Evolutionary conservation across 2,329 filamentous ascomycete genomes (phyloP).

Genomic region (Phaeosphaeriaceae sp.): DNA sequence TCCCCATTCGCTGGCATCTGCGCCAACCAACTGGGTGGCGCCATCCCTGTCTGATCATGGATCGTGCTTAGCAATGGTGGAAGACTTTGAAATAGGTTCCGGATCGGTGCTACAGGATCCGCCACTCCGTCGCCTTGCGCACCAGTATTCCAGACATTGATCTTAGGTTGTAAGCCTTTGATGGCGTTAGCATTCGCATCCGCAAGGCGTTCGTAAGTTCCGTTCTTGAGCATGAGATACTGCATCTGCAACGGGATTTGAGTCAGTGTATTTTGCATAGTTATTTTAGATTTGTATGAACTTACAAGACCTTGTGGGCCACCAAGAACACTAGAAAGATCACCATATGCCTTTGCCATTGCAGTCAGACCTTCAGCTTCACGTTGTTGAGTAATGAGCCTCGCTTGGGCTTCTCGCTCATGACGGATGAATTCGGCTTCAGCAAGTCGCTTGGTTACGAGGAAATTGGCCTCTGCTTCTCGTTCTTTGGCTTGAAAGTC

Average conservation of each 20-base stretch:
- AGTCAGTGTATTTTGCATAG: too few relatives aligned
- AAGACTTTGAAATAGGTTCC: slow-evolving; percentile 83
- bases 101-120: slow-evolving; percentile 68
- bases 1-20: slow-evolving; percentile 54
- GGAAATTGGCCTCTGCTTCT: slow-evolving; percentile 57
- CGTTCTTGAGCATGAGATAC: slow-evolving; percentile 87
- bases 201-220: slow-evolving; percentile 77
- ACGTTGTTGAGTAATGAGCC: slow-evolving; percentile 66
- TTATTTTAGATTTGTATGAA: too few relatives aligned
- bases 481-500: slow-evolving; percentile 49
- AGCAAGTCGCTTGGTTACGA: slow-evolving; percentile 53
- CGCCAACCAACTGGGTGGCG: slow-evolving; percentile 74
- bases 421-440: slow-evolving; percentile 50
- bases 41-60: slow-evolving; percentile 86
- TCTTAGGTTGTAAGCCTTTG: slow-evolving; percentile 82
- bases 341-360: slow-evolving; percentile 81
- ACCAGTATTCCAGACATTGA: slow-evolving; percentile 88
- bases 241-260: slow-evolving; percentile 57
- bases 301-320: slow-evolving; percentile 71
- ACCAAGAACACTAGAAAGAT: slow-evolving; percentile 74
- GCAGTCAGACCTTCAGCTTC: slow-evolving; percentile 78
- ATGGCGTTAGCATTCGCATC: slow-evolving; percentile 79
- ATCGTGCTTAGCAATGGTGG: slow-evolving; percentile 85
- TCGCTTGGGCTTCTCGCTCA: slow-evolving; percentile 65
- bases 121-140: slow-evolving; percentile 54